Evolutionary conservation across 805 yeast species (phyloP).

Genomic region (Kodamaea restingae): DNA sequence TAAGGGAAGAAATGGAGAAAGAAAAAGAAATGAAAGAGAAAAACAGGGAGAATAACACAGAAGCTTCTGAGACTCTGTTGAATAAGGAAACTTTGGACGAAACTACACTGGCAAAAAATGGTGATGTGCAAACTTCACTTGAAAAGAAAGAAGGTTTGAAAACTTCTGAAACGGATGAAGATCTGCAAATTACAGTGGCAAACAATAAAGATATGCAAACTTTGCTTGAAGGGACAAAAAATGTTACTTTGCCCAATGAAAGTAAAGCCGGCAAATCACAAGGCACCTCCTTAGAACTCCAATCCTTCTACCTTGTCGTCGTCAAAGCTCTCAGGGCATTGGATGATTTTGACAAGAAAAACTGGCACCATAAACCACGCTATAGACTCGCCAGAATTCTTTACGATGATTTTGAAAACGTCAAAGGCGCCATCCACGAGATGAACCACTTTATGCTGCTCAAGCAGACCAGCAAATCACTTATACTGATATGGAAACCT

Average conservation of each 20-base stretch:
- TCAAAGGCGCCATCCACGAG: conserved; percentile 55
- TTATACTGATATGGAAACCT: conserved; percentile 90
- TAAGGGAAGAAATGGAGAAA: not conserved
- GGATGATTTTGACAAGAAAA: conserved; percentile 63
- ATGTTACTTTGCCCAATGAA: not conserved
- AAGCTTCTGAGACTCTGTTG: not conserved
- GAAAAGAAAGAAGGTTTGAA: not conserved
- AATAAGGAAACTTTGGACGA: not conserved
- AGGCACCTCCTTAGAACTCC: too few species aligned
- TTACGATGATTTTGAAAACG: conserved; percentile 50
- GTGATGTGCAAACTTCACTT: too few species aligned
- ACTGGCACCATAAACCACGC: conserved; percentile 88
- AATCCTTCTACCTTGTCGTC: too few species aligned
- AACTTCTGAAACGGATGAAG: too few species aligned
- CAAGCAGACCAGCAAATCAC: conserved; percentile 62
- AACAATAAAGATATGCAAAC: not conserved
- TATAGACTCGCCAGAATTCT: conserved; percentile 65
- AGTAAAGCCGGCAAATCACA: too few species aligned
- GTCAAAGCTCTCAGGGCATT: conserved; percentile 46
- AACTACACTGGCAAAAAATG: too few species aligned
- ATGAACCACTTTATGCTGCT: conserved; percentile 61
- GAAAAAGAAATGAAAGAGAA: not conserved
- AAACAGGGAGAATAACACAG: not conserved
- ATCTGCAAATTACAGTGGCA: not conserved
- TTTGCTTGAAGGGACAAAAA: not conserved